Evolutionary conservation across 495 filamentous ascomycete species (phyloP).

Genomic region (Tuber umbilicatum): DNA sequence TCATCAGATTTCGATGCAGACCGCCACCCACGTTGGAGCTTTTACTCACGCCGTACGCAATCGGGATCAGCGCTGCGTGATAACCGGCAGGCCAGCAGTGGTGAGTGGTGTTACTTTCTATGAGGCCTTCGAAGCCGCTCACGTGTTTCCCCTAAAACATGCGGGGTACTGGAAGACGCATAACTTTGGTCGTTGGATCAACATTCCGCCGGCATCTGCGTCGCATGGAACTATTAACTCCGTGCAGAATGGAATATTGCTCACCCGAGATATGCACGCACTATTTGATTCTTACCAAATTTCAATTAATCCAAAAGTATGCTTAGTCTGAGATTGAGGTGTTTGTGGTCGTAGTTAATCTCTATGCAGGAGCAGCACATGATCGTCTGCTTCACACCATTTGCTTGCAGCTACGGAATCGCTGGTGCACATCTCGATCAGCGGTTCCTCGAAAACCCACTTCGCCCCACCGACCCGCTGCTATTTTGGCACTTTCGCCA

Average conservation of each 20-base stretch:
- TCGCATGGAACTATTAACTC: conserved; percentile 41
- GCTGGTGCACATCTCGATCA: conserved; percentile 44
- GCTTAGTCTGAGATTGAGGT: not conserved
- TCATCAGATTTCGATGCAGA: conserved; percentile 33
- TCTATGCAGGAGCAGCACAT: conserved; percentile 33
- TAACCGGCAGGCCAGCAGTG: conserved; percentile 35
- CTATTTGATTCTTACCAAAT: conserved; percentile 40
- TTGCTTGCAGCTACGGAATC: conserved; percentile 30
- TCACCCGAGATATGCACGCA: conserved; percentile 37
- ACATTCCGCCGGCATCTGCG: conserved; percentile 19
- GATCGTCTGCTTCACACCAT: conserved; percentile 42
- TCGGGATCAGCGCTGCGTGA: conserved; percentile 43
- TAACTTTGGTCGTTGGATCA: conserved; percentile 42
- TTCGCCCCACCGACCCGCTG: conserved; percentile 42
- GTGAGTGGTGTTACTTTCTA: conserved; percentile 17
- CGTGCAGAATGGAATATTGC: conserved; percentile 44
- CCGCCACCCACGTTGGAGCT: conserved; percentile 29
- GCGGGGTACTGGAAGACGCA: conserved; percentile 38
- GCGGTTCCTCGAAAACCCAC: conserved; percentile 42
- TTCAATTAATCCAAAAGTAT: conserved; percentile 28
- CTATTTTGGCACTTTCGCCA: conserved; percentile 19
- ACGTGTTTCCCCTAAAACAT: conserved; percentile 44
- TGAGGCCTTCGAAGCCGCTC: conserved; percentile 41
- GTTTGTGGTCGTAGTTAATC: conserved; percentile 11
- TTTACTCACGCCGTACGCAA: conserved; percentile 38